Conservation (phyloP, 1,139 yeast species). For the Saccharomyces hybrid region DNA sequence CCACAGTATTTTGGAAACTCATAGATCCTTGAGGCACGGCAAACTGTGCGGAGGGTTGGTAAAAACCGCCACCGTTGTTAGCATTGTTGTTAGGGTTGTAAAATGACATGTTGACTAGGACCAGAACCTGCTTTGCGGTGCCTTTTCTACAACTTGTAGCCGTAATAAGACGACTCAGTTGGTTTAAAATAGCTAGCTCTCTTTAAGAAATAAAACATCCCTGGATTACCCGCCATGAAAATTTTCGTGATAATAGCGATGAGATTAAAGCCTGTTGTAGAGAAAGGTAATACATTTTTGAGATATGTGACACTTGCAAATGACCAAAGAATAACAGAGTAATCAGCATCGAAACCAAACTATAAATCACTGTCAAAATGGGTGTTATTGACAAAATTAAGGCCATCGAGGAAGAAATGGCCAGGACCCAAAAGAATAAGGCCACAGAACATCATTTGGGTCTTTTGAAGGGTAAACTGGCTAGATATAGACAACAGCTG, state of each 20-base stretch:
- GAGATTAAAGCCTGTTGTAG: not conserved
- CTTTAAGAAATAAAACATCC: not conserved
- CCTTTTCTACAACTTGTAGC: not conserved
- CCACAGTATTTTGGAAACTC: conserved; percentile 20
- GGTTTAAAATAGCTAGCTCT: not conserved
- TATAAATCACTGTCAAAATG: conserved; percentile 15
- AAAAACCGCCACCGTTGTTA: conserved; percentile 19
- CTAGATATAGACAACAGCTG: conserved; percentile 86
- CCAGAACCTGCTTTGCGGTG: not conserved
- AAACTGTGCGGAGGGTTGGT: conserved; percentile 29
- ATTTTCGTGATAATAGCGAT: not conserved
- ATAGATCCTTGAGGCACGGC: conserved; percentile 32
- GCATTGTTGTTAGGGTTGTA: conserved; percentile 8
- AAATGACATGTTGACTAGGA: not conserved
- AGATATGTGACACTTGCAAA: not conserved
- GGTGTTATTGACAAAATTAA: conserved; percentile 62
- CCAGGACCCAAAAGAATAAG: conserved; percentile 92
- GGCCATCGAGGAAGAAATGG: conserved; percentile 86
- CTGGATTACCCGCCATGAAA: not conserved
- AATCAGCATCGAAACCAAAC: not conserved
- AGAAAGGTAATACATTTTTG: not conserved
- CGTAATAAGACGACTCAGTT: not conserved
- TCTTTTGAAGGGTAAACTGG: conserved; percentile 84
- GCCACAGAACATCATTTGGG: conserved; percentile 98
- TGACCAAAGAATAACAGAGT: not conserved